Percentiles rank a stretch among this genome's conserved stretches.
phyloP scores from a whole-genome alignment of 345 rosid species.

The Diplotaxis tenuifolia region DNA sequence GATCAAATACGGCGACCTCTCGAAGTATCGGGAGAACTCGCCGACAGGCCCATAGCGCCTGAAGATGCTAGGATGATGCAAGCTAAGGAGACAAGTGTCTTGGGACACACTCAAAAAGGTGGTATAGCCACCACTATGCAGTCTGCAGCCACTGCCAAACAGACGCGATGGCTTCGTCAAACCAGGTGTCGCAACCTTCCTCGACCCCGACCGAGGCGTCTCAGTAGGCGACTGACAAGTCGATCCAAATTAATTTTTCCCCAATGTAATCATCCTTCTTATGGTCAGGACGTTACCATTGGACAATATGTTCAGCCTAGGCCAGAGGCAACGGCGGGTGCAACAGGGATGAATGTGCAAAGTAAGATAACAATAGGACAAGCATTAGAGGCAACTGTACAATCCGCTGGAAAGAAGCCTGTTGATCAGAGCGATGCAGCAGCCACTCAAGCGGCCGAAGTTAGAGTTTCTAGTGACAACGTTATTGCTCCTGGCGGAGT shows the following conservation, averaged over 20 bases:
- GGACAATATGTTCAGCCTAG: constrained; percentile 49
- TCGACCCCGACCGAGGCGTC: constrained; percentile 45
- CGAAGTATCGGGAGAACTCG: constrained; percentile 53
- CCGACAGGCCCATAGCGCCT: constrained; percentile 50
- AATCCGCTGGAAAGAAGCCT: constrained; percentile 44
- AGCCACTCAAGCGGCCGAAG: constrained; percentile 74
- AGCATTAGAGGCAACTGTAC: constrained; percentile 57
- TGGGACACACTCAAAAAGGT: constrained; percentile 60
- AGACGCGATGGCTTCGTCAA: constrained; percentile 55
- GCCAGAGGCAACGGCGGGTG: constrained; percentile 33
- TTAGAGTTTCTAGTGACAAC: constrained; percentile 57
- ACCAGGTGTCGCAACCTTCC: constrained; percentile 38
- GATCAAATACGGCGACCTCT: constrained; percentile 57
- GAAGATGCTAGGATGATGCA: constrained; percentile 78
- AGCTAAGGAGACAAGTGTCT: constrained; percentile 50
- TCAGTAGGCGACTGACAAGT: constrained; percentile 39
- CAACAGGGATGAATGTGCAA: constrained; percentile 25
- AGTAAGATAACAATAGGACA: constrained; percentile 59
- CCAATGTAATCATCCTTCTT: neutral
- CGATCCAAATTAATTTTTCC: neutral
- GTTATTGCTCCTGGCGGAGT: constrained; percentile 51
- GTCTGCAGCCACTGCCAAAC: constrained; percentile 58
- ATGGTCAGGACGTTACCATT: constrained; percentile 46
- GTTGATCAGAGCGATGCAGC: constrained; percentile 71
- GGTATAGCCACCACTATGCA: constrained; percentile 66